A percentile compares a stretch with the other conserved stretches of the same genome.
These are phyloP conservation scores for Hordeum marinum DNA, from an alignment of 176 grass and related monocot genomes.

Conservation along the genomic window DNA sequence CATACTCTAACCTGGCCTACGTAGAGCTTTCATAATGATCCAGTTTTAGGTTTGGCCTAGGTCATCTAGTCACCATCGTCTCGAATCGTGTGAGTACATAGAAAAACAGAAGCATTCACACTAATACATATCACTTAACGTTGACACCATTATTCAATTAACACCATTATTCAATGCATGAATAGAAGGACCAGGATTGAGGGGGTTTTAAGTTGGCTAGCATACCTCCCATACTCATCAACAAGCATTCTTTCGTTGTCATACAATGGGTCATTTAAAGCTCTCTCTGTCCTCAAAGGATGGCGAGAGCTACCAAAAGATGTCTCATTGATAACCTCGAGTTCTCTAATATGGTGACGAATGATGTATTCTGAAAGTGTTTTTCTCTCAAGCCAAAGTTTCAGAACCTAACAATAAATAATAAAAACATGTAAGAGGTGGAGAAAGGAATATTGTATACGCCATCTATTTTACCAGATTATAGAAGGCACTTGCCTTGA, in stretches of 20 bases:
- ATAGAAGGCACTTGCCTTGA: slow-evolving; percentile 59
- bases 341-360: slow-evolving; percentile 78
- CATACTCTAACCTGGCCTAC: background rate
- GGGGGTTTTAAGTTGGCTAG: background rate
- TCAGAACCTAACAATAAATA: slow-evolving; percentile 65
- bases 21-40: background rate
- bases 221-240: slow-evolving; percentile 93
- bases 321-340: slow-evolving; percentile 74
- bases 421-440: slow-evolving; percentile 21
- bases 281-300: slow-evolving; percentile 74
- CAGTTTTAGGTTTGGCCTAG: background rate
- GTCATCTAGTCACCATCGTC: background rate
- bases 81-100: background rate
- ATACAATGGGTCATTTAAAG: slow-evolving; percentile 85
- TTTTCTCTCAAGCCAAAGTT: slow-evolving; percentile 91
- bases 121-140: background rate
- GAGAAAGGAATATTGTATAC: slow-evolving; percentile 20
- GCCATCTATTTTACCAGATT: slow-evolving; percentile 13
- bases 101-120: background rate
- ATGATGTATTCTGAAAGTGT: slow-evolving; percentile 86
- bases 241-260: slow-evolving; percentile 96
- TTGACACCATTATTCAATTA: background rate
- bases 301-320: slow-evolving; percentile 66
- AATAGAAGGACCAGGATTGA: background rate
- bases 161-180: background rate